Percentiles rank a stretch among this genome's conserved stretches.
Evolutionary conservation across 1,139 yeast species (phyloP).

Genomic region (Entelexis sorbosivorans): DNA sequence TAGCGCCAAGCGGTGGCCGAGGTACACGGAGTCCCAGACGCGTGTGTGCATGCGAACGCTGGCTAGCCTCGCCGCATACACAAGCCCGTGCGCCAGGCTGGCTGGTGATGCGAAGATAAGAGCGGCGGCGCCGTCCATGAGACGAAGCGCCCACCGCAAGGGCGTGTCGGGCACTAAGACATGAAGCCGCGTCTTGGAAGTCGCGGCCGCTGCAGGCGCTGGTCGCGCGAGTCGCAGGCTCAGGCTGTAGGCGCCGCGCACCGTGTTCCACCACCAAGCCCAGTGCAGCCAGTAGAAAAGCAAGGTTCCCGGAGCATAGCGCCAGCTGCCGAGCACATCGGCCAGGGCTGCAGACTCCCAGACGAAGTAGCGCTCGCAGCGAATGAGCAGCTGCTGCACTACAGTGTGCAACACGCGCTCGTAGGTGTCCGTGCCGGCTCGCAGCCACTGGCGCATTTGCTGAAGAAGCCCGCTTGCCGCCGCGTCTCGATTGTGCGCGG

Average conservation of each 20-base stretch:
- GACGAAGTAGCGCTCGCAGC: neutral
- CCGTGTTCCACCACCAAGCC: neutral
- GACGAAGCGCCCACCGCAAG: neutral
- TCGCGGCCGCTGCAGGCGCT: no score
- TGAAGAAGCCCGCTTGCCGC: neutral
- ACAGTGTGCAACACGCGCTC: neutral
- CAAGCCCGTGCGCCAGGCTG: neutral
- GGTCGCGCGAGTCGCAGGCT: neutral
- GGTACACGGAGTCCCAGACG: neutral
- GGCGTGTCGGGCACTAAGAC: neutral
- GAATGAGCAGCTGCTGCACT: neutral
- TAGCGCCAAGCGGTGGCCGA: neutral
- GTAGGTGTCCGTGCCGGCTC: neutral
- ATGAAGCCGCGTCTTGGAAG: neutral
- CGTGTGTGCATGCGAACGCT: neutral
- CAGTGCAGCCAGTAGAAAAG: conserved; percentile 1
- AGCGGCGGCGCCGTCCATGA: neutral
- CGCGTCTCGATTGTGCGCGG: neutral
- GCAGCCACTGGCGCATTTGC: neutral
- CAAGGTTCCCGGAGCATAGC: neutral
- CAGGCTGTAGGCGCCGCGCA: neutral
- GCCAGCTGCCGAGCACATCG: neutral
- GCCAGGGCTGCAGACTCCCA: neutral
- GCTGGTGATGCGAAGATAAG: neutral
- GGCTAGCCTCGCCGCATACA: neutral